Conservation (phyloP, 2,329 filamentous ascomycete species). For the Monosporascus ibericus region DNA sequence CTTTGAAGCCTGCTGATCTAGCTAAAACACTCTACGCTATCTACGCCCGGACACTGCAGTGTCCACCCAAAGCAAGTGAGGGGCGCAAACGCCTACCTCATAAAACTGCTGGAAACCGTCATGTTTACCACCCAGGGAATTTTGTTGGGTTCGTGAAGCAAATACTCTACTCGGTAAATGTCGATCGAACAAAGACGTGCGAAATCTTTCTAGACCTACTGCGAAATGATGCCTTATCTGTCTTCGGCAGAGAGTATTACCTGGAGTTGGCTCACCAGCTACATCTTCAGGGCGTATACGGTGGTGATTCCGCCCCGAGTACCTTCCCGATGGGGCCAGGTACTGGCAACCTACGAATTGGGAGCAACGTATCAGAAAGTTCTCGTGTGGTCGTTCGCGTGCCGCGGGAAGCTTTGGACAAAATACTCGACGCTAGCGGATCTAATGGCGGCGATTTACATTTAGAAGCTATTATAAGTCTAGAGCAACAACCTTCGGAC, state of each 20-base stretch:
- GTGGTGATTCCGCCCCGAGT: neutral
- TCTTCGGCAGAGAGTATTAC: conserved; percentile 15
- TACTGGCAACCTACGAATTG: too few relatives aligned
- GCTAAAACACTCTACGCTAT: conserved; percentile 32
- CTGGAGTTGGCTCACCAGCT: conserved; percentile 32
- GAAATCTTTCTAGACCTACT: neutral
- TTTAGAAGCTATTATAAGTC: neutral
- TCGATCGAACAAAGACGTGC: conserved; percentile 6
- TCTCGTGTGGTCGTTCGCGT: conserved; percentile 14
- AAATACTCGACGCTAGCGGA: conserved; percentile 2
- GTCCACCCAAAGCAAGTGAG: conserved; percentile 4
- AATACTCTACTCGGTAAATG: conserved; percentile 16
- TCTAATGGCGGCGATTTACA: neutral
- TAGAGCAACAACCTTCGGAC: neutral
- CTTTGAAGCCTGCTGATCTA: conserved; percentile 32
- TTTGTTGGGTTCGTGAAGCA: conserved; percentile 33
- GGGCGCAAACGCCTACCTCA: conserved; percentile 3
- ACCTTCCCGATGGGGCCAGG: too few relatives aligned
- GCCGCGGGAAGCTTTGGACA: conserved; percentile 9
- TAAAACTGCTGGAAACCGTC: neutral
- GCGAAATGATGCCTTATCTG: conserved; percentile 10
- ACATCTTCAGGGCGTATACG: conserved; percentile 26
- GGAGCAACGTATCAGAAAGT: conserved; percentile 30
- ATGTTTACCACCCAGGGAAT: conserved; percentile 31
- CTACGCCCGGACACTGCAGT: conserved; percentile 39